Percentiles rank a stretch among this genome's conserved stretches.
Conservation (phyloP, 441 rosid genomes). For the Adansonia rubrostipa region DNA sequence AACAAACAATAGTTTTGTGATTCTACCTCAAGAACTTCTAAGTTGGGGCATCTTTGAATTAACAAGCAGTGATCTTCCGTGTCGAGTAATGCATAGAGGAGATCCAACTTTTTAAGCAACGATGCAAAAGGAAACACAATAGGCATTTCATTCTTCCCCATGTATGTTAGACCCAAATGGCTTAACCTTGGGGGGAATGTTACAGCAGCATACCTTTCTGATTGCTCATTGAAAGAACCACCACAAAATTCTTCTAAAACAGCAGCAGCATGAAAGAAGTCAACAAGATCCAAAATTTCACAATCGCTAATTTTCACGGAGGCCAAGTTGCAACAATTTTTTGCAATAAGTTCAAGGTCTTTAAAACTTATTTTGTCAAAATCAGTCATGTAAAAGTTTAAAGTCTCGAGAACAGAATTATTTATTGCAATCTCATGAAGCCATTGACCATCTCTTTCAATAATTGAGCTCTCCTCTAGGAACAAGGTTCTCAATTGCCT, state of each 20-base stretch:
- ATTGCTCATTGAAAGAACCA: not conserved
- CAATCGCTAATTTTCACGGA: not conserved
- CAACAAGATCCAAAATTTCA: conserved; percentile 2
- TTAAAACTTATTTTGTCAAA: not conserved
- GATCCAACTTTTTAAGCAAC: conserved; percentile 73
- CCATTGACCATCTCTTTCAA: not conserved
- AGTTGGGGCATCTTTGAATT: conserved; percentile 77
- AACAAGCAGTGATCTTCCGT: conserved; percentile 78
- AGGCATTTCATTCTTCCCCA: conserved; percentile 65
- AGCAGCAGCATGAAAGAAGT: not conserved
- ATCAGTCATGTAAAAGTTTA: conserved; percentile 9
- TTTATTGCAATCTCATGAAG: conserved; percentile 7
- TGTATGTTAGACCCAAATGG: not conserved
- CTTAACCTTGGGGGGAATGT: not conserved
- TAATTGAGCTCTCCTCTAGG: conserved; percentile 1
- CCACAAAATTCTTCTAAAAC: conserved; percentile 3
- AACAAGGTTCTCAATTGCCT: conserved; percentile 4
- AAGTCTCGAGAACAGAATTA: not conserved
- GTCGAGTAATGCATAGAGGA: conserved; percentile 80
- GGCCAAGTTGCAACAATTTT: not conserved
- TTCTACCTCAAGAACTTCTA: conserved; percentile 52
- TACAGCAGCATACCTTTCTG: not conserved
- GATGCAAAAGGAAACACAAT: conserved; percentile 81
- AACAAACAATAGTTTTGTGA: no score
- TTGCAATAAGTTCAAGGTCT: not conserved